phyloP scores from a whole-genome alignment of 139 green algal species.

The Chlamydomonas incerta region DNA sequence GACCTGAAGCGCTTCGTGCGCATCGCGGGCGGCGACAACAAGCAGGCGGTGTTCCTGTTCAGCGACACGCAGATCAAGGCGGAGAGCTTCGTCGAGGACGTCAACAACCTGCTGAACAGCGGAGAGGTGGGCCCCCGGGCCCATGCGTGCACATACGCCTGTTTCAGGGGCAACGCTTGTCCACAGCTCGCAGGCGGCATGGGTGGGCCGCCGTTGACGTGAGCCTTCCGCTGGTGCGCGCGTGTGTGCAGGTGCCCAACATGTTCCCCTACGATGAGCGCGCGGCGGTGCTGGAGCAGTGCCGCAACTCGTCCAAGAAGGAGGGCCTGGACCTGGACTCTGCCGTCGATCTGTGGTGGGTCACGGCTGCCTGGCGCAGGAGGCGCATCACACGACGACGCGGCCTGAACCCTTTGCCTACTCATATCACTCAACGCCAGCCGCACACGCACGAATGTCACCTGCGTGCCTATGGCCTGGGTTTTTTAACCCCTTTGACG shows the following conservation, averaged over 20 bases:
- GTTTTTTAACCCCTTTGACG: no score
- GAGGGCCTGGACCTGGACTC: constrained; percentile 60
- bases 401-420: no score
- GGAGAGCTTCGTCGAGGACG: constrained; percentile 86
- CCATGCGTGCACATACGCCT: no score
- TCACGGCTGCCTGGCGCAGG: neutral
- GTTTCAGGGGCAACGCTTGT: no score
- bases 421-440: no score
- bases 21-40: constrained; percentile 64
- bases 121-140: constrained; percentile 73
- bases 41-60: constrained; percentile 79
- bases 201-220: no score
- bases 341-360: constrained; percentile 35
- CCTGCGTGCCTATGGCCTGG: no score
- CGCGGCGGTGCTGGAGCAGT: constrained; percentile 65
- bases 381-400: no score
- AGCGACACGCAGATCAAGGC: constrained; percentile 81
- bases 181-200: no score
- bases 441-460: no score
- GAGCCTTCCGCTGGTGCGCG: no score
- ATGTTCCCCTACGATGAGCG: constrained; percentile 86
- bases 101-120: constrained; percentile 89
- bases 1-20: constrained; percentile 78
- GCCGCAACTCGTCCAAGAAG: constrained; percentile 50
- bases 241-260: constrained; percentile 78